Conservation (phyloP, 2,329 filamentous ascomycete genomes). For the Penicillium paneum region DNA sequence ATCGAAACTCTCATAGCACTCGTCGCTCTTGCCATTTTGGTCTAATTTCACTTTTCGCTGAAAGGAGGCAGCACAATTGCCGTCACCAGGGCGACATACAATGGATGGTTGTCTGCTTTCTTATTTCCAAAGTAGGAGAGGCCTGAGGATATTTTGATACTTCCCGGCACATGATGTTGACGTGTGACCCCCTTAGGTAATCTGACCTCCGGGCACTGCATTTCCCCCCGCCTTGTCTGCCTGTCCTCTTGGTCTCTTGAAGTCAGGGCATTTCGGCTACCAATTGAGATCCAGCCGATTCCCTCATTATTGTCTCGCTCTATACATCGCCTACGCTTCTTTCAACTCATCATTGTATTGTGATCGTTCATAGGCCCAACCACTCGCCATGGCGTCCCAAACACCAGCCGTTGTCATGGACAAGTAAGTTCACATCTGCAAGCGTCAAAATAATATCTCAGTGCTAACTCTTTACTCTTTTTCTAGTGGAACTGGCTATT, state of each 20-base stretch:
- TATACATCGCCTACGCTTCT: neutral
- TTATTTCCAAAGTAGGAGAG: neutral
- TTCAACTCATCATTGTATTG: neutral
- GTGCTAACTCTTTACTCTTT: conserved; percentile 20
- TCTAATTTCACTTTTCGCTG: neutral
- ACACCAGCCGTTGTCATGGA: conserved; percentile 99
- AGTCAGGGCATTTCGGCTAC: conserved; percentile 2
- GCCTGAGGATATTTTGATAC: neutral
- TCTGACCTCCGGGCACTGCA: conserved; percentile 11
- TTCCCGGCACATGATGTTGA: conserved; percentile 14
- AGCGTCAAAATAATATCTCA: conserved; percentile 13
- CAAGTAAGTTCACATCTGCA: conserved; percentile 69
- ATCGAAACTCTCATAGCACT: neutral
- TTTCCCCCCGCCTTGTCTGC: conserved; percentile 27
- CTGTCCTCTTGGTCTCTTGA: conserved; percentile 20
- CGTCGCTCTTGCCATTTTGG: conserved; percentile 5
- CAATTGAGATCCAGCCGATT: conserved; percentile 8
- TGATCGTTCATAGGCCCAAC: conserved; percentile 7
- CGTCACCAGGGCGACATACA: neutral
- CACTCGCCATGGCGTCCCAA: conserved; percentile 79
- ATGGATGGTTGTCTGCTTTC: neutral
- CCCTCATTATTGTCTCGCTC: neutral
- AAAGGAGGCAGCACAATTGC: neutral
- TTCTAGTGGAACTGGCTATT: conserved; percentile 93
- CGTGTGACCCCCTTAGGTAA: conserved; percentile 18